Conservation (phyloP, 2,329 filamentous ascomycete genomes). For the Colletotrichum neosansevieriae region DNA sequence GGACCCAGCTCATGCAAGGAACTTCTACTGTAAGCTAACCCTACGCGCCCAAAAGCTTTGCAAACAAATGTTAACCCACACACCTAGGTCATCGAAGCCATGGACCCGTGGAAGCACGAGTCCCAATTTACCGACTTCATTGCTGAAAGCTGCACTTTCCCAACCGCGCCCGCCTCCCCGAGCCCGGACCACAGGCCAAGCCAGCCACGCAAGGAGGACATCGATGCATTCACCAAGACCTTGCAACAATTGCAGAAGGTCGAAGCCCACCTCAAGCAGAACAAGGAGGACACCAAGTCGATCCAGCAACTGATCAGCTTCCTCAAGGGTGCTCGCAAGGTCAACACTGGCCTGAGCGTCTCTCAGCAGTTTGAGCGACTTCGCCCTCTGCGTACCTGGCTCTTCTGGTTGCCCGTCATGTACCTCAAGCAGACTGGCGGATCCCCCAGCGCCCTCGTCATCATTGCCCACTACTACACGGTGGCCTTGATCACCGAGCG, state of each 20-base stretch:
- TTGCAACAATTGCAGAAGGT: constrained; percentile 76
- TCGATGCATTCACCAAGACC: constrained; percentile 75
- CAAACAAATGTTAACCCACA: constrained; percentile 12
- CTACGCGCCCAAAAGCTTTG: background rate
- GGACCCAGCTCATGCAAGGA: constrained; percentile 92
- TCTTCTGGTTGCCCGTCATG: constrained; percentile 94
- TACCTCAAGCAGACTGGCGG: constrained; percentile 82
- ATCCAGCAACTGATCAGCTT: constrained; percentile 79
- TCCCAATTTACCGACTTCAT: constrained; percentile 89
- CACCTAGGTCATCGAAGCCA: constrained; percentile 80
- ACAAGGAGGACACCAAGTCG: constrained; percentile 76
- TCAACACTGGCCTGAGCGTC: constrained; percentile 76
- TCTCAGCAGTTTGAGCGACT: constrained; percentile 92
- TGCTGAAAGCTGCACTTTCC: constrained; percentile 80
- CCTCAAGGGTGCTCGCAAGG: constrained; percentile 77
- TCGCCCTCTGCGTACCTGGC: constrained; percentile 88
- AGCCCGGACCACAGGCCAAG: constrained; percentile 71
- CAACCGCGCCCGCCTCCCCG: constrained; percentile 73
- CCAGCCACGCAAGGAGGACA: constrained; percentile 76
- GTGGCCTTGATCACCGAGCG: constrained; percentile 89
- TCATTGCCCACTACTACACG: constrained; percentile 93
- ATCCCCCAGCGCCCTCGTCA: constrained; percentile 82
- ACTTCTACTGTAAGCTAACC: constrained; percentile 80
- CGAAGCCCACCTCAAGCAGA: constrained; percentile 75
- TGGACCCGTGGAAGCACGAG: constrained; percentile 92